phyloP scores from a whole-genome alignment of 768 basidiomycete species.

The Ramaria rubella region DNA sequence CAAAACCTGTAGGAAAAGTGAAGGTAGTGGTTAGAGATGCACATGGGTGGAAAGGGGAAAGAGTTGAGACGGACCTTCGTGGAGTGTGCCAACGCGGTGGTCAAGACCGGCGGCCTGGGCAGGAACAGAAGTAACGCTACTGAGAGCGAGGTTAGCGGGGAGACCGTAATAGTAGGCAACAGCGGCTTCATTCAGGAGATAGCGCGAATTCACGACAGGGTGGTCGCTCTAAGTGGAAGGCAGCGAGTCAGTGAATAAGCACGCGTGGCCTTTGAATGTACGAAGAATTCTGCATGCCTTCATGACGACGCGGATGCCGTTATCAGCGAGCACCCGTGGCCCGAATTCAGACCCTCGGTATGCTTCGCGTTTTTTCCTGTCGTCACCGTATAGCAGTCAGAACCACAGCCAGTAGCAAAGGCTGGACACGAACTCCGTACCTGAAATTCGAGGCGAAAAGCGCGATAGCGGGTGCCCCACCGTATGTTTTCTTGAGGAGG shows the following conservation, averaged over 20 bases:
- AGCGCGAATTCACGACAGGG: slow-evolving; percentile 59
- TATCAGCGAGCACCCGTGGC: slow-evolving; percentile 61
- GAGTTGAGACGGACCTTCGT: slow-evolving; percentile 37
- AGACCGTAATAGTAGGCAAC: slow-evolving; percentile 80
- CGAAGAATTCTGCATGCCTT: slow-evolving; percentile 42
- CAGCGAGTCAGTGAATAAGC: not conserved
- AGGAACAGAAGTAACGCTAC: slow-evolving; percentile 67
- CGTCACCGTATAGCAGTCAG: not conserved
- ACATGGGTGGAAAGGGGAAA: not conserved
- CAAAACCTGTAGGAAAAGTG: slow-evolving; percentile 42
- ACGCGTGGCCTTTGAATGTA: not conserved
- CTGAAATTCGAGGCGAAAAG: slow-evolving; percentile 75
- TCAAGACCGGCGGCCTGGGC: slow-evolving; percentile 70
- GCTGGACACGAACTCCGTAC: slow-evolving; percentile 22
- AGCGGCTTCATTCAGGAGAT: slow-evolving; percentile 78
- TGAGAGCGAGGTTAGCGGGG: slow-evolving; percentile 58
- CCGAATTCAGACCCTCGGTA: slow-evolving; percentile 80
- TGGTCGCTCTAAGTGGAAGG: slow-evolving; percentile 47
- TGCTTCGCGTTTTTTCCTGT: slow-evolving; percentile 60
- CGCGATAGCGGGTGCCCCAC: slow-evolving; percentile 67
- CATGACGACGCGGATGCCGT: slow-evolving; percentile 64
- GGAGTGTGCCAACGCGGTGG: slow-evolving; percentile 77
- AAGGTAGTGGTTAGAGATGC: slow-evolving; percentile 12
- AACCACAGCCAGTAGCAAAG: not conserved
- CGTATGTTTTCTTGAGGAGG: slow-evolving; percentile 70